Evolutionary conservation across 2,329 filamentous ascomycete species (phyloP), one percentile per base, ranked within the genome.

Genomic region (Sporothrix protearum): DNA sequence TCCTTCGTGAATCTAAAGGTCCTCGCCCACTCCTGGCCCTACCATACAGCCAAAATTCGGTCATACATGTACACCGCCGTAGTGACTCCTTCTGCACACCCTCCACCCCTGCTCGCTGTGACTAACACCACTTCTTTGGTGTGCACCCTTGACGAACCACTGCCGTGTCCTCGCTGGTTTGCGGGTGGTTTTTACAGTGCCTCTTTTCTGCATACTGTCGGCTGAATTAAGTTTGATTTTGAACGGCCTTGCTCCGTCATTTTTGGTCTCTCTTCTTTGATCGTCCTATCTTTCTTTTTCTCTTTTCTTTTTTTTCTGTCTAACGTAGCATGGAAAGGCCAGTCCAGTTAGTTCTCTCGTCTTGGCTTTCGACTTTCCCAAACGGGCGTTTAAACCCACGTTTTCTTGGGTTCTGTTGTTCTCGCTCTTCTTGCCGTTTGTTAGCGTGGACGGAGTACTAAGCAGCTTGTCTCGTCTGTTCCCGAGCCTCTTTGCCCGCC

Each of bases 321-420:
- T 45, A 49, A 66, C 63, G 63, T 49, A 33, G 42, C 42, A 66
- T 66, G 63, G 42, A 25, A 33, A 10, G 14, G 63, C 16, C 28
- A 33, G 42, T 39, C 55, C 30, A 59, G 6, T 53, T 22, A 57
- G n/a, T 33, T 30, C 51, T 12, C 49, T 33, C 33, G 14, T 25
- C 67, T n/a, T 47, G 33, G 51, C 47, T 42, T 47, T 53, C 25
- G 30, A 42, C 66, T 68, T 53, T 68, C 49, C 64, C 28, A 67
- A 53, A 68, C 47, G 25, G 45, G 63, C n/a, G 64, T 53, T 68
- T 33, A 55, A n/a, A 51, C 42, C 45, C 47, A 33, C 63, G 25
- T 55, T 39, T 33, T 51, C 16, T 53, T n/a, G n/a, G n/a, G n/a
- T 55, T 53, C 45, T 39, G 25, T 42, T 55, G 12, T 45, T 47